These are phyloP conservation scores for Phytophthora kernoviae DNA, from an alignment of 352 stramenopile species.

Conservation along the genomic window DNA sequence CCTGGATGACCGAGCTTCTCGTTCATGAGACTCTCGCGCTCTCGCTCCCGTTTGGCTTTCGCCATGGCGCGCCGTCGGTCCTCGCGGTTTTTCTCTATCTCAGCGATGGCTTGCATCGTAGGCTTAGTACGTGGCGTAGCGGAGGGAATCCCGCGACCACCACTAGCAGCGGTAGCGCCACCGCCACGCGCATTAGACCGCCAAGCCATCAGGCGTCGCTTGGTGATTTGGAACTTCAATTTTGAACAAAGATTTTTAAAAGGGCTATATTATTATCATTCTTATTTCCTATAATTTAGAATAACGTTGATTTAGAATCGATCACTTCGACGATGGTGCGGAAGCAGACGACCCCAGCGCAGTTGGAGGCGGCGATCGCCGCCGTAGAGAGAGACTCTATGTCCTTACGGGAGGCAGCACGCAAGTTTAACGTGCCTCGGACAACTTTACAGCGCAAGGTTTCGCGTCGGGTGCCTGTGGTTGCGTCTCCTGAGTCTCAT, in stretches of 20 bases:
- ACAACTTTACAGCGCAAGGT: conserved; percentile 83
- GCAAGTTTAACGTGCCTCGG: conserved; percentile 67
- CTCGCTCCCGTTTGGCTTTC: conserved; percentile 84
- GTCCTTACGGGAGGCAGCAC: conserved; percentile 74
- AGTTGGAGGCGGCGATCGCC: conserved; percentile 63
- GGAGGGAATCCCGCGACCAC: conserved; percentile 13
- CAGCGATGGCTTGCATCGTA: conserved; percentile 70
- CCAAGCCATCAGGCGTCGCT: conserved; percentile 32
- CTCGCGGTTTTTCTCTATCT: conserved; percentile 89
- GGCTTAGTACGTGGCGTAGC: conserved; percentile 45
- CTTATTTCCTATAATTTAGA: not conserved
- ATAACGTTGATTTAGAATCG: not conserved
- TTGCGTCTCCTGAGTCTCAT: conserved; percentile 10
- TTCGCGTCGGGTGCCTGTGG: conserved; percentile 14
- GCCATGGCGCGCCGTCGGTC: conserved; percentile 85
- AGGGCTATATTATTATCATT: too few relatives aligned
- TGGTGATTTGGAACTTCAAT: conserved; percentile 2
- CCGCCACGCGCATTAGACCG: conserved; percentile 24
- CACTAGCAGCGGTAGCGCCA: not conserved
- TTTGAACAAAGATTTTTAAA: not conserved
- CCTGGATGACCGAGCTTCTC: conserved; percentile 82
- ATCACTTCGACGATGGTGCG: conserved; percentile 20
- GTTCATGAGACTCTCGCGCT: conserved; percentile 81
- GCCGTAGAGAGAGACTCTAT: conserved; percentile 62
- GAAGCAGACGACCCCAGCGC: conserved; percentile 9